These are phyloP conservation scores for Metschnikowia orientalis DNA, from an alignment of 805 yeast genomes.

Conservation along the genomic window DNA sequence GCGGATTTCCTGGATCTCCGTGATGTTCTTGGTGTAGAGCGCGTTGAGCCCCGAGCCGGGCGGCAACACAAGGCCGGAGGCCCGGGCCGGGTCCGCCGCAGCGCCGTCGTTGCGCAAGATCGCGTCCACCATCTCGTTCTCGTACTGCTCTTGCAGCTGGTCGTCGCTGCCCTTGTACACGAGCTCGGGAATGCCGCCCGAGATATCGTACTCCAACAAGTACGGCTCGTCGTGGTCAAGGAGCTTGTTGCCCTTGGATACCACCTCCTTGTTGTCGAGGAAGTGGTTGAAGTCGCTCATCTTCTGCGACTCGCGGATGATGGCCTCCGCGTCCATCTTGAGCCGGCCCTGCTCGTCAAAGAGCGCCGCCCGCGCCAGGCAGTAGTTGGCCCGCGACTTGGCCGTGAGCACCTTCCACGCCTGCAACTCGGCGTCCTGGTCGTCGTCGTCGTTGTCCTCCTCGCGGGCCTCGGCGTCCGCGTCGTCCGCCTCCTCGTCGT, in stretches of 20 bases:
- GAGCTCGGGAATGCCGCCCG: slow-evolving; percentile 73
- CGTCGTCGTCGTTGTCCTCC: slow-evolving; percentile 49
- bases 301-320: slow-evolving; percentile 57
- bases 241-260: slow-evolving; percentile 41
- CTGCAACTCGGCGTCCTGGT: slow-evolving; percentile 69
- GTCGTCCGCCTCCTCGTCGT: slow-evolving; percentile 33
- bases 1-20: slow-evolving; percentile 81
- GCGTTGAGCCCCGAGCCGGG: slow-evolving; percentile 56
- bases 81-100: too few species aligned
- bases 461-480: slow-evolving; percentile 17
- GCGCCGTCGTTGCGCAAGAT: slow-evolving; percentile 23
- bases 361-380: slow-evolving; percentile 61
- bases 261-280: slow-evolving; percentile 34
- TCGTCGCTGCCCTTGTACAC: slow-evolving; percentile 48
- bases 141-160: slow-evolving; percentile 36
- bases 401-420: slow-evolving; percentile 85
- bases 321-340: slow-evolving; percentile 65
- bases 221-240: slow-evolving; percentile 59
- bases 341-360: slow-evolving; percentile 55
- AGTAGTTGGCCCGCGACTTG: slow-evolving; percentile 69
- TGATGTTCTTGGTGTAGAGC: slow-evolving; percentile 60
- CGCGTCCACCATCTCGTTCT: slow-evolving; percentile 33
- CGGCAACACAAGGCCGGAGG: slow-evolving; percentile 29
- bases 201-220: slow-evolving; percentile 77
- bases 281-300: slow-evolving; percentile 61